Conservation (phyloP, 2,329 filamentous ascomycete genomes). For the Pseudopithomyces maydicus region DNA sequence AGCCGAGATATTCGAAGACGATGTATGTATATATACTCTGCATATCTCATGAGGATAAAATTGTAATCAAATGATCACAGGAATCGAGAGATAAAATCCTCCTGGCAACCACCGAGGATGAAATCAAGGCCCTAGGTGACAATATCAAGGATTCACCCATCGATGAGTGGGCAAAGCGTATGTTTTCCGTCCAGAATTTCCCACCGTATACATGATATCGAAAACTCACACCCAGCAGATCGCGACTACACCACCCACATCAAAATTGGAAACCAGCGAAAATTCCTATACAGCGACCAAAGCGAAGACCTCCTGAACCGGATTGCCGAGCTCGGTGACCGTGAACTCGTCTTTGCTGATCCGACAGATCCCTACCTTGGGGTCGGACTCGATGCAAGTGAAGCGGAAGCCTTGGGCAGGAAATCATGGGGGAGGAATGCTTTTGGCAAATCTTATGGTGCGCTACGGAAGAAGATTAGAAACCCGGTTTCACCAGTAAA, state of each 20-base stretch:
- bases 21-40: background rate
- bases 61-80: background rate
- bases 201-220: background rate
- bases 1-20: no score
- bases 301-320: background rate
- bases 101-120: background rate
- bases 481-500: background rate
- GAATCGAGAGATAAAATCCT: background rate
- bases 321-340: background rate
- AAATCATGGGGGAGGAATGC: background rate
- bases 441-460: background rate
- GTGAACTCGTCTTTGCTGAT: slow-evolving; percentile 6
- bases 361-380: background rate
- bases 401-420: background rate
- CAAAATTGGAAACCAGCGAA: background rate
- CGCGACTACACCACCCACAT: background rate
- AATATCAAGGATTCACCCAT: background rate
- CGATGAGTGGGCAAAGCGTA: background rate
- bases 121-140: background rate
- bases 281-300: background rate
- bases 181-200: background rate
- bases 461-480: background rate
- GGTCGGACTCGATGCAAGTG: slow-evolving; percentile 1
- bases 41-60: background rate
- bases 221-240: background rate